Conservation (phyloP, 148 eudicot species). For the Mesembryanthemum crystallinum region DNA sequence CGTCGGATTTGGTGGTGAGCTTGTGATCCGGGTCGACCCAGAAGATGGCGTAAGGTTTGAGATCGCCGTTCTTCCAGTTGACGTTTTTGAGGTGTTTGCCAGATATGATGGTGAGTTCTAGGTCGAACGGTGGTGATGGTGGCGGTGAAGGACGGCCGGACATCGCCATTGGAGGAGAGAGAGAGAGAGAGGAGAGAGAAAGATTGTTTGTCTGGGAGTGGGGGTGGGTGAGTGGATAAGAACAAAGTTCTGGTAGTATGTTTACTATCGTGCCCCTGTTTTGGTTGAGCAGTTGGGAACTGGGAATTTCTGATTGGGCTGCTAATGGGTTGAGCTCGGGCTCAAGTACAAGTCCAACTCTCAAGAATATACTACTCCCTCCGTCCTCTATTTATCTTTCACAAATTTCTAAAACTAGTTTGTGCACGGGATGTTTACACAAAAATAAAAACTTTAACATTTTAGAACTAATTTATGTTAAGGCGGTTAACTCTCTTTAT, state of each 20-base stretch:
- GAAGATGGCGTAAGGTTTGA: slow-evolving; percentile 73
- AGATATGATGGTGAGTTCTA: slow-evolving; percentile 66
- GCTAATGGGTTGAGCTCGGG: not conserved
- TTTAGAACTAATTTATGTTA: no score
- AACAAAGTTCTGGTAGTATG: not conserved
- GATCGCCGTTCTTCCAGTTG: slow-evolving; percentile 72
- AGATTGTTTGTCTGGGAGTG: not conserved
- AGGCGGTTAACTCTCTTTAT: no score
- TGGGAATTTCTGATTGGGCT: not conserved
- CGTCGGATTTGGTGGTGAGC: slow-evolving; percentile 72
- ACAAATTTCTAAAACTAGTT: no score
- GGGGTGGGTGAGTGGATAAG: not conserved
- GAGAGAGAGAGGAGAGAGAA: not conserved
- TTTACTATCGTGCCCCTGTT: slow-evolving; percentile 16
- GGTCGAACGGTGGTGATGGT: slow-evolving; percentile 31
- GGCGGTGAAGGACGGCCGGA: slow-evolving; percentile 22
- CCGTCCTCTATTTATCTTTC: no score
- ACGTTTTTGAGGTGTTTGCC: slow-evolving; percentile 88
- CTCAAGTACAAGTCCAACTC: no score
- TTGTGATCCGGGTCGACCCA: slow-evolving; percentile 75
- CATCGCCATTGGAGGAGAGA: slow-evolving; percentile 8
- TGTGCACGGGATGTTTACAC: no score
- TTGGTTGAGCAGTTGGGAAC: not conserved
- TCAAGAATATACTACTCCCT: no score
- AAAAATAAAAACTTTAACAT: no score